Evolutionary conservation across 805 yeast genomes (phyloP).

Genomic region (Schizosaccharomyces lindneri): DNA sequence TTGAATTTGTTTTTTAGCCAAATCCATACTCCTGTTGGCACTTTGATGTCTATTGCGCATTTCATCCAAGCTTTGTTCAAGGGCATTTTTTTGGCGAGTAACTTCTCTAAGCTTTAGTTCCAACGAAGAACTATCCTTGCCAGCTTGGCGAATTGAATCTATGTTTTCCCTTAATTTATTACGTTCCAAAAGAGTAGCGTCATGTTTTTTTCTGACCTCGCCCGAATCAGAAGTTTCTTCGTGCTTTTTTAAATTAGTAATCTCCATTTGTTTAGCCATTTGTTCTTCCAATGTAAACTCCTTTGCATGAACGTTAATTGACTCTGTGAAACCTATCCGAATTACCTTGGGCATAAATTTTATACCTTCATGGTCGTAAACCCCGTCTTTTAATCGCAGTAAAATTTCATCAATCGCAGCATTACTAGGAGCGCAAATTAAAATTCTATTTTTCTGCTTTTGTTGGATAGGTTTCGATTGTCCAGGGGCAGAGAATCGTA

Average conservation of each 20-base stretch:
- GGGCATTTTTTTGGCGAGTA: conserved; percentile 35
- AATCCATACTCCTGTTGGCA: conserved; percentile 48
- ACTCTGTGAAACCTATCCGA: conserved; percentile 75
- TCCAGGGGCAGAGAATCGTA: conserved; percentile 8
- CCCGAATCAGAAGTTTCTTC: background rate
- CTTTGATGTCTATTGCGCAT: conserved; percentile 51
- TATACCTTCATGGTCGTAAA: conserved; percentile 21
- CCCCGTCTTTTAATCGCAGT: conserved; percentile 52
- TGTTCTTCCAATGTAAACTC: conserved; percentile 69
- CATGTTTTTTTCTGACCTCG: conserved; percentile 7
- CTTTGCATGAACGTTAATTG: conserved; percentile 54
- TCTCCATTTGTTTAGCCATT: conserved; percentile 16
- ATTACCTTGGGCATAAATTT: conserved; percentile 42
- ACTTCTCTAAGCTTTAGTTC: conserved; percentile 29
- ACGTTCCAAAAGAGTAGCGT: conserved; percentile 20
- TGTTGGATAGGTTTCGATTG: conserved; percentile 4
- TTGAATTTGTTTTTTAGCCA: conserved; percentile 52
- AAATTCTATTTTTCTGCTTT: conserved; percentile 26
- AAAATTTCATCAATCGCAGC: conserved; percentile 96
- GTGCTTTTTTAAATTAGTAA: conserved; percentile 26
- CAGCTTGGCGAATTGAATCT: conserved; percentile 20
- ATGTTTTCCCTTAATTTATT: conserved; percentile 30
- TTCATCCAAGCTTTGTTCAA: conserved; percentile 52
- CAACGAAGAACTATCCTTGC: conserved; percentile 13
- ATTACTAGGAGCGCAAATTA: conserved; percentile 93